phyloP scores from a whole-genome alignment of 73 alveolate genomes.

The Paramecium octaurelia region DNA sequence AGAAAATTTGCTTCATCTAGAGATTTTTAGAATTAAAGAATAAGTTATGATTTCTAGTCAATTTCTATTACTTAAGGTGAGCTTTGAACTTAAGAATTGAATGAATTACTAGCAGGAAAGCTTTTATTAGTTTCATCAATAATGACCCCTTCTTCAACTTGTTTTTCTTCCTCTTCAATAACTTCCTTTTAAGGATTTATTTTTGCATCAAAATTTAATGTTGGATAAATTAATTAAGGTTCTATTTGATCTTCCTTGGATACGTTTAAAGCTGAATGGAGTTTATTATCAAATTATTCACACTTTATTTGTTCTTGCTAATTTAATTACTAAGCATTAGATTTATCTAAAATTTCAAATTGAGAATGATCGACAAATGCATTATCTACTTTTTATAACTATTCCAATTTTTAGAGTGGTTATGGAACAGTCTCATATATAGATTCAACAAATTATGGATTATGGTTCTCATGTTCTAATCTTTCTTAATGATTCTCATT shows the following conservation, averaged over 20 bases:
- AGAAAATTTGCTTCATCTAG: conserved; percentile 12
- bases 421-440: neutral
- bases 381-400: neutral
- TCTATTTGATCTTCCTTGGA: neutral
- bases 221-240: neutral
- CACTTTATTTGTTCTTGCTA: neutral
- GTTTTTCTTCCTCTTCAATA: neutral
- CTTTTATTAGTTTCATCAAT: neutral
- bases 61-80: neutral
- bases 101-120: neutral
- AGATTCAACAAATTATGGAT: neutral
- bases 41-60: neutral
- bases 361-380: neutral
- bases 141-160: conserved; percentile 20
- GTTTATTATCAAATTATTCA: neutral
- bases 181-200: neutral
- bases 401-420: neutral
- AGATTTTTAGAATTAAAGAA: neutral
- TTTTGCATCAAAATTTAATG: neutral
- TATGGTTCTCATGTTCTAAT: neutral
- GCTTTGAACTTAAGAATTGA: neutral
- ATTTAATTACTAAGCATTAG: neutral
- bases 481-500: neutral
- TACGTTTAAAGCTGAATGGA: neutral
- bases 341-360: neutral